Base-by-base conservation (phyloP, 306 rosid genomes). In the Crotalaria pallida region DNA sequence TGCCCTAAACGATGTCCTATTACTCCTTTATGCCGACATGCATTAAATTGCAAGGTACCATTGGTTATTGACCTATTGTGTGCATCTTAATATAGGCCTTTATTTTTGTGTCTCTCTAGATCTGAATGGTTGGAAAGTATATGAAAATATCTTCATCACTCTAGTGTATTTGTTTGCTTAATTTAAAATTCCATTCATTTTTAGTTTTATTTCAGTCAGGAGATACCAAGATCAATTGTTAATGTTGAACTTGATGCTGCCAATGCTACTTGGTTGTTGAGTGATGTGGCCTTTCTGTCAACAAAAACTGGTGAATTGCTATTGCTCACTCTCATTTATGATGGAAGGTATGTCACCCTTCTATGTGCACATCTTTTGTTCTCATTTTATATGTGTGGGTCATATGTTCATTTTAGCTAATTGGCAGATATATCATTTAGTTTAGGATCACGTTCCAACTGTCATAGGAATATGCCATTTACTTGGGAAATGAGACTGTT, bases 231-330 rank as follows among this genome's bases (percentile, higher is more conserved):
- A 83, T 85, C 92, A 57, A 76, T 83, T 83, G 91, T 94, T 74
- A 84, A 52, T 57, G 88, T 94, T 79, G 99, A 94, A 78, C 96
- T 94, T 79, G 99, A 94, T 76, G 86, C 97, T 69, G 92, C 97
- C 76, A 83, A 86, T 83, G 95, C 99, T 69, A 87, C 91, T 78
- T 94, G 99, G 99, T 82, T 94, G 69, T 75, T 72, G 77, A 94
- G 61, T 75, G 99, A 94, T 70, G 96, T 89, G 45, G 92, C 88
- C 75, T 75, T 94, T 86, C 80, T 91, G 80, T 94, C 99, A 76
- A 88, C 99, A 73, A 94, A 94, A 88, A 85, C 92, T 23, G 99
- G 99, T 55, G 99, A 94, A 77, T 84, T 94, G 62, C 78, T 94
- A 63, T 80, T 90, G 82, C 95, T 94, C 60, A 78, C 88, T 58